These are phyloP conservation scores for Colletotrichum orchidophilum DNA, from an alignment of 2,329 filamentous ascomycete species.

Conservation along the genomic window DNA sequence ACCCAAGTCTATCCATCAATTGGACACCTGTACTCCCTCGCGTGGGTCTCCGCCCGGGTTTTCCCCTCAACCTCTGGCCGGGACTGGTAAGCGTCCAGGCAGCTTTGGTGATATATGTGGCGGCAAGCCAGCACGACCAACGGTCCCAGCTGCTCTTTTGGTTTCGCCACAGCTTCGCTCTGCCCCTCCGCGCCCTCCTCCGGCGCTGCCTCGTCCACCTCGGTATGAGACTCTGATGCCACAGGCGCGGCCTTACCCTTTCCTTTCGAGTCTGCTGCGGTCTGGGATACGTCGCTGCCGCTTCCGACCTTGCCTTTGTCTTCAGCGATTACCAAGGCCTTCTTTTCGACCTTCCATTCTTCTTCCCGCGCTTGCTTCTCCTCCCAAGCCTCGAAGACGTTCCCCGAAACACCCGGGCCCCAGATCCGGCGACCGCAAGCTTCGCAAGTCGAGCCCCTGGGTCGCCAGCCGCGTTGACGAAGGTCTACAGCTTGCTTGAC, in stretches of 20 bases:
- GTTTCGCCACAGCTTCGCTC: conserved; percentile 41
- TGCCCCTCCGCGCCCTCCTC: conserved; percentile 46
- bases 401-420: conserved; percentile 84
- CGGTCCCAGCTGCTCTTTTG: conserved; percentile 63
- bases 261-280: conserved; percentile 53
- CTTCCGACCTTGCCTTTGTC: conserved; percentile 48
- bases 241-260: conserved; percentile 69
- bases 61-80: conserved; percentile 56
- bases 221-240: conserved; percentile 38
- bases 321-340: conserved; percentile 46
- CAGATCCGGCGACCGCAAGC: conserved; percentile 84
- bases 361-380: conserved; percentile 62
- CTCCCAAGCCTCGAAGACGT: conserved; percentile 86
- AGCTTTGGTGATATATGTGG: conserved; percentile 76
- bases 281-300: conserved; percentile 18
- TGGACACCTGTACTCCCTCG: conserved; percentile 64
- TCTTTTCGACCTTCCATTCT: conserved; percentile 54
- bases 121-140: conserved; percentile 75
- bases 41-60: conserved; percentile 50
- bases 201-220: conserved; percentile 49
- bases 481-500: conserved; percentile 79
- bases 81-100: conserved; percentile 72
- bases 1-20: conserved; percentile 58
- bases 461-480: conserved; percentile 88
- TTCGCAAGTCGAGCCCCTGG: conserved; percentile 87